A percentile compares a stretch with the other conserved stretches of the same genome.
These are phyloP conservation scores for Suillus clintonianus DNA, from an alignment of 768 basidiomycete species.

Conservation along the genomic window DNA sequence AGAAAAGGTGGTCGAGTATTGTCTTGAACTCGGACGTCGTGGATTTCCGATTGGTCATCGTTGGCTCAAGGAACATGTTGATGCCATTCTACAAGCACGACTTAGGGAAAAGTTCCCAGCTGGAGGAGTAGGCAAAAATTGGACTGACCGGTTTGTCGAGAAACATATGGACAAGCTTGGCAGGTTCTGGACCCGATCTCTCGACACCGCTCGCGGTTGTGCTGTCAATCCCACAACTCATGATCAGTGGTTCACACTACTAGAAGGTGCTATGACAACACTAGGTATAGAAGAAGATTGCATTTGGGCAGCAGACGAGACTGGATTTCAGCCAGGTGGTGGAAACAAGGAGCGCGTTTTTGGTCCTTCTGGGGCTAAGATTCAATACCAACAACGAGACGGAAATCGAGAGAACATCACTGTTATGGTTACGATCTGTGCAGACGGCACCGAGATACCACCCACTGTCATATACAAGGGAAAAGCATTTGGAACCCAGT, in stretches of 20 bases:
- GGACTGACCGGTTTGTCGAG: conserved; percentile 32
- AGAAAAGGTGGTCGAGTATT: conserved; percentile 13
- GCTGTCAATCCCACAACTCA: conserved; percentile 41
- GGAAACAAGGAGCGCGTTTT: conserved; percentile 10
- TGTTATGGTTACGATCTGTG: conserved; percentile 41
- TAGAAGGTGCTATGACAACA: conserved; percentile 19
- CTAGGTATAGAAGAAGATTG: conserved; percentile 5
- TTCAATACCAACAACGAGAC: conserved; percentile 18
- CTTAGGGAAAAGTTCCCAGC: conserved; percentile 31
- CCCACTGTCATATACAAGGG: conserved; percentile 39
- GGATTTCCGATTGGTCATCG: conserved; percentile 31
- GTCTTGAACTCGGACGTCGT: conserved; percentile 17
- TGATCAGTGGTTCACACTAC: conserved; percentile 32
- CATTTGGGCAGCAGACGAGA: conserved; percentile 16
- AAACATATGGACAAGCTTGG: conserved; percentile 30
- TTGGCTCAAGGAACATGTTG: conserved; percentile 23
- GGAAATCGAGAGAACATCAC: conserved; percentile 26
- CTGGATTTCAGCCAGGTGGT: conserved; percentile 10
- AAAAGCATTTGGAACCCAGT: conserved; percentile 25
- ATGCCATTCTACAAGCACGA: conserved; percentile 26
- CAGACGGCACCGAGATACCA: conserved; percentile 33
- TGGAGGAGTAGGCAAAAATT: conserved; percentile 37
- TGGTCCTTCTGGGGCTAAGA: not conserved
- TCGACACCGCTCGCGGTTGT: conserved; percentile 35
- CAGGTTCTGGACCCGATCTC: conserved; percentile 30